Evolutionary conservation across 441 rosid genomes (phyloP), one percentile per base, ranked within the genome.

Genomic region (Euphorbia schlechtendalii): DNA sequence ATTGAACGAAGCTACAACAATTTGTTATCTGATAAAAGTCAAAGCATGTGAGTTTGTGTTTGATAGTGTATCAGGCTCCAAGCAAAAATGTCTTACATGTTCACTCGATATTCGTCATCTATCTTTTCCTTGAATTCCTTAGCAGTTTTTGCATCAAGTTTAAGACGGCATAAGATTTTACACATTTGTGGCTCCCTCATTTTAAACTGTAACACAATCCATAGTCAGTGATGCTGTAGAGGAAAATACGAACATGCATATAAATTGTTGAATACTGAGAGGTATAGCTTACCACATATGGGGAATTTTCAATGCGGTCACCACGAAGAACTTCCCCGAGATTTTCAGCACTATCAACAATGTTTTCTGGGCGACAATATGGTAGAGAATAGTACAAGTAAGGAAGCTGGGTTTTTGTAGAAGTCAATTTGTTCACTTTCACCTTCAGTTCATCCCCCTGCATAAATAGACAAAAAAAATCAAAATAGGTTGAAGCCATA

Each of bases 291-390:
- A 88, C 97, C 80, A 82, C 86, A 74, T 82, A 88, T 46, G 92
- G 97, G 71, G 98, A 90, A 77, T 90, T 93, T 67, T 93, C 98
- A 45, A 90, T 90, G 28, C 96, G 91, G 77, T 90, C 98, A 64
- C 97, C 98, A 51, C 94, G 89, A 59, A 88, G 96, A 68, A 92
- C 97, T 80, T 90, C 98, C 40, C 98, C 97, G 3, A 90, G 96
- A 82, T 92, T 92, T 78, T 92, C 98, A 6, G 91, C 88, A 65
- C 85, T 93, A 72, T 93, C 96, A 72, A 90, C 81, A 32, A 93
- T 85, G 1, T 48, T 45, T 0, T 71, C 61, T 18, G 96, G 97
- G 49, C 48, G 83, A 69, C 95, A 90, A 54, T 84, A 86, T 17
- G 85, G 87, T n/a, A 92, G 84, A 66, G 92, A 86, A 71, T 92